Conservation (phyloP, 345 rosid species). For the Lepidium aucheri region DNA sequence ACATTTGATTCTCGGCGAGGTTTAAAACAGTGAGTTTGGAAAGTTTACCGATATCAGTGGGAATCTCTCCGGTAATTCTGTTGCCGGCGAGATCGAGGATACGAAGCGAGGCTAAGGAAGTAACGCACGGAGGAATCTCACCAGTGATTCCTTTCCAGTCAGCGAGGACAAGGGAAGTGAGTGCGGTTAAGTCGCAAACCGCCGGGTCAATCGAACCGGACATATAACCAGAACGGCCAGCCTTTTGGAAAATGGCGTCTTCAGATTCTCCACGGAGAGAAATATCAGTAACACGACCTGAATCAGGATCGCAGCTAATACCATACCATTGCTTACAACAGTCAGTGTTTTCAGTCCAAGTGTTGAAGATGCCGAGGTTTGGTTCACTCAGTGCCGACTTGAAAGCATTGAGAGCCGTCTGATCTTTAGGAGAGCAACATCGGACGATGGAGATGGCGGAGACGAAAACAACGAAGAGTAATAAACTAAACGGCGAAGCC, state of each 20-base stretch:
- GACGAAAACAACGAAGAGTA: conserved; percentile 23
- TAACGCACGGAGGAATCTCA: conserved; percentile 54
- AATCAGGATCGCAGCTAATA: conserved; percentile 66
- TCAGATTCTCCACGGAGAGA: conserved; percentile 90
- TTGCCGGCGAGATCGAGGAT: conserved; percentile 80
- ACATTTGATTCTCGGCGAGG: conserved; percentile 67
- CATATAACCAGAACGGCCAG: conserved; percentile 80
- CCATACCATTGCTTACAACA: conserved; percentile 83
- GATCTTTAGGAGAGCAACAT: conserved; percentile 53
- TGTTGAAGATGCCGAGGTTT: conserved; percentile 59
- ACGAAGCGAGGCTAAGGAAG: conserved; percentile 54
- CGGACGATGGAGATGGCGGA: conserved; percentile 26
- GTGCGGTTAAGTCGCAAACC: conserved; percentile 59
- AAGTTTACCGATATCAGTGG: conserved; percentile 55
- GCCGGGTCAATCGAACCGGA: conserved; percentile 72
- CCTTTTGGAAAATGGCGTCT: conserved; percentile 64
- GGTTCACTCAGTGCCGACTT: conserved; percentile 64
- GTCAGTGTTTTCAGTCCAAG: conserved; percentile 54
- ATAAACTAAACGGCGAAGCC: conserved; percentile 22
- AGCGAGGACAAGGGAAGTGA: conserved; percentile 54
- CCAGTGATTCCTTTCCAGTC: conserved; percentile 91
- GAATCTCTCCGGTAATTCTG: conserved; percentile 58
- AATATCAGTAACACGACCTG: conserved; percentile 61
- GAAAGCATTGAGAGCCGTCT: conserved; percentile 45
- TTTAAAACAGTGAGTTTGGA: conserved; percentile 53